Evolutionary conservation across 2,329 filamentous ascomycete genomes (phyloP).

Genomic region (Exophiala phaeomuriformis): DNA sequence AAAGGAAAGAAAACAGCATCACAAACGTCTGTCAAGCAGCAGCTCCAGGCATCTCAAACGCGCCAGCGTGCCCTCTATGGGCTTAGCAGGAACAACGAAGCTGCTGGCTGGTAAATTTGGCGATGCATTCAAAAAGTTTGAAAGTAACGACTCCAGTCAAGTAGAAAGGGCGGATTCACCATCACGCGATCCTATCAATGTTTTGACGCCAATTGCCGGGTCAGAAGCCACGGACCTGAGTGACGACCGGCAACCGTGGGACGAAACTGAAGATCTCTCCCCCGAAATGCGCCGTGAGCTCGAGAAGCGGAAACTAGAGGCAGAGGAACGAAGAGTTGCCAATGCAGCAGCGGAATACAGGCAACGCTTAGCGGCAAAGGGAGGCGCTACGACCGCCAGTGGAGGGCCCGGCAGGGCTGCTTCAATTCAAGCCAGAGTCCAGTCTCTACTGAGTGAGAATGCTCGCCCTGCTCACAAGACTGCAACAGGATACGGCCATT

Average conservation of each 20-base stretch:
- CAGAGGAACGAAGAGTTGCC: constrained; percentile 85
- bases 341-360: constrained; percentile 84
- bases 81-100: constrained; percentile 67
- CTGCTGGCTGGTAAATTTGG: constrained; percentile 84
- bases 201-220: constrained; percentile 63
- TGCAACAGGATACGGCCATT: constrained; percentile 83
- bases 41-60: constrained; percentile 57
- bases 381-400: constrained; percentile 36
- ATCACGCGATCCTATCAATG: constrained; percentile 37
- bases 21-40: constrained; percentile 48
- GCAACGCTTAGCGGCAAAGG: constrained; percentile 60
- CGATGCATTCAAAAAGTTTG: constrained; percentile 88
- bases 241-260: constrained; percentile 58
- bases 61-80: constrained; percentile 61
- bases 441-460: constrained; percentile 74
- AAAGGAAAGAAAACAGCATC: constrained; percentile 51
- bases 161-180: constrained; percentile 40
- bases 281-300: constrained; percentile 86
- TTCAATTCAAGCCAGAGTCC: constrained; percentile 88
- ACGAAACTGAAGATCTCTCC: constrained; percentile 64
- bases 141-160: constrained; percentile 45
- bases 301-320: constrained; percentile 69
- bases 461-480: constrained; percentile 59
- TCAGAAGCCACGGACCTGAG: constrained; percentile 65
- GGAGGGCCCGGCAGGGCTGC: constrained; percentile 56